Base-by-base conservation (phyloP, 495 filamentous ascomycete species). In the Penicillium soppii region DNA sequence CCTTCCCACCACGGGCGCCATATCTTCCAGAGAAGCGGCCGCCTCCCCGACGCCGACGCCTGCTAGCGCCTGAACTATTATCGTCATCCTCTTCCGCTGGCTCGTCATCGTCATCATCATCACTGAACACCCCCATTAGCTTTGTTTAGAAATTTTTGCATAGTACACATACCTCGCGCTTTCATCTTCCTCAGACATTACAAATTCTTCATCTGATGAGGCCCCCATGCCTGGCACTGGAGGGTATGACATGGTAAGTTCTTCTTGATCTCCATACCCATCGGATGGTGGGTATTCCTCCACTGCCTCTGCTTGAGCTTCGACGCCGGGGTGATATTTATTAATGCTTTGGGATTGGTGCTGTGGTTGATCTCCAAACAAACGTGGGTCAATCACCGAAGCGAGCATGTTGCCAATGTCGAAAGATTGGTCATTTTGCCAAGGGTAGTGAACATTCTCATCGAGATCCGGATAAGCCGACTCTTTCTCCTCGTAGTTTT, bases 1-100 rank as follows among this genome's bases (percentile, higher is more conserved):
- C 78, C 54, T 74, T 79, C 5, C 67, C 64, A 44, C 79, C 76
- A 30, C 75, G 65, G 8, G 72, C 73, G 40, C 75, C 73, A 38
- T 56, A 72, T 22, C 74, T 71, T 27, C 72, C 68, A 16, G 69
- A 72, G 29, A 76, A 75, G 7, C 57, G 66, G 1, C 73, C 73
- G 27, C 67, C 67, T 19, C 72, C 59, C 47, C 65, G 58, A 19
- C 75, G 67, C 7, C 65, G 69, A 7, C 61, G 60, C 22, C 65
- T 53, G 19, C 67, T 61, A 33, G 53, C 57, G 36, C 43, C 47
- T 38, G 56, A 61, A 39, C 59, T 52, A 42, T 65, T 50, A 20
- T 69, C 71, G 51, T 70, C 63, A 7, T 68, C 72, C 53, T 70
- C 65, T 4, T 67, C 60, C 12, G 29, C 55, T 23, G 41, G 49